phyloP scores from a whole-genome alignment of 176 grass and related monocot genomes.

The Cenchrus fungigraminus region DNA sequence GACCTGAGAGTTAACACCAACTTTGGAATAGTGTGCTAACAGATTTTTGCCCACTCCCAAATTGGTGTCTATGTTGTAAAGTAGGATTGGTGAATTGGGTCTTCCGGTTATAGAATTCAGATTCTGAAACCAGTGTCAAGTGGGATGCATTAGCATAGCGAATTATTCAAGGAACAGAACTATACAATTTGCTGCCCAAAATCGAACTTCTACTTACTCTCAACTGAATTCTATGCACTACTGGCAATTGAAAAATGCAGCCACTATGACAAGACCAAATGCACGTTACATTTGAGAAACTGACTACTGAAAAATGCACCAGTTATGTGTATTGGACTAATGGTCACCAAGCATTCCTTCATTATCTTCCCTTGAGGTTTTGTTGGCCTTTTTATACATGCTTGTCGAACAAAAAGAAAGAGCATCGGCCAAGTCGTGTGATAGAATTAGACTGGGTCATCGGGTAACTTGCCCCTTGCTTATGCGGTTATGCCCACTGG shows the following conservation, averaged over 20 bases:
- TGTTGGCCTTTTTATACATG: slow-evolving; percentile 6
- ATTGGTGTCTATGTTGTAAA: background rate
- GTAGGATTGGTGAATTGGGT: background rate
- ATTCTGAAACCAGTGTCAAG: background rate
- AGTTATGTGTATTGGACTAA: background rate
- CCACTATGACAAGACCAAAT: slow-evolving; percentile 14
- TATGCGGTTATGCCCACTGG: slow-evolving; percentile 28
- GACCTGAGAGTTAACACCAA: background rate
- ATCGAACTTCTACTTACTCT: no score
- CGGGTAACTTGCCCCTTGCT: slow-evolving; percentile 38
- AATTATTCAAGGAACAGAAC: slow-evolving; percentile 27
- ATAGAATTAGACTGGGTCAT: slow-evolving; percentile 27
- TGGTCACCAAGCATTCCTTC: slow-evolving; percentile 6
- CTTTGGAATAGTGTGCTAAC: background rate
- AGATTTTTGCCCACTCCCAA: background rate
- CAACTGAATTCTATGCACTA: slow-evolving; percentile 10
- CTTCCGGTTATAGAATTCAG: background rate
- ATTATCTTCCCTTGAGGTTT: slow-evolving; percentile 21
- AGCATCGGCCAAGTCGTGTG: slow-evolving; percentile 7
- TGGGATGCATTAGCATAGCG: slow-evolving; percentile 27
- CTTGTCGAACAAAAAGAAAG: slow-evolving; percentile 31
- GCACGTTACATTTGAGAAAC: slow-evolving; percentile 8
- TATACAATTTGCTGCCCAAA: slow-evolving; percentile 14
- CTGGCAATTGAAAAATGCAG: background rate
- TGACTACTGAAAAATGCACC: background rate